Evolutionary conservation across 73 alveolate genomes (phyloP).

Genomic region (Symbiodinium natans): DNA sequence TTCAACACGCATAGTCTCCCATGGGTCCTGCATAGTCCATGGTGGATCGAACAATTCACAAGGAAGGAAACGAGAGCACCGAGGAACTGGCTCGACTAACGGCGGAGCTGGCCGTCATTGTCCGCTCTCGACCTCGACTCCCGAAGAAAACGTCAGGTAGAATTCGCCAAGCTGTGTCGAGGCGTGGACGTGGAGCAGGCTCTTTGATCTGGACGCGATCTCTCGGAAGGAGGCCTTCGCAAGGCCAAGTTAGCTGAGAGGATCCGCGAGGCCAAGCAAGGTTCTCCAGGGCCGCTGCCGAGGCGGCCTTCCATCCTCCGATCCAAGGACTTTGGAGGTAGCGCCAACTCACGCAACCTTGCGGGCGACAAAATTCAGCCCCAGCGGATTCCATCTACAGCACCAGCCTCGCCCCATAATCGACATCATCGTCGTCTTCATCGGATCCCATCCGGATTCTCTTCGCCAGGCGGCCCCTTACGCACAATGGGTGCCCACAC

Average conservation of each 20-base stretch:
- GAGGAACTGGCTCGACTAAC: too few relatives aligned
- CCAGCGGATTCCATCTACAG: not conserved
- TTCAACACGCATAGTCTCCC: constrained; percentile 1
- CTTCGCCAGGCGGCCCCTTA: constrained; percentile 60
- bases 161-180: too few relatives aligned
- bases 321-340: constrained; percentile 27
- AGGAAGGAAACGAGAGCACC: too few relatives aligned
- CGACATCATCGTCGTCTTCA: constrained; percentile 68
- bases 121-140: not conserved
- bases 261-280: not conserved
- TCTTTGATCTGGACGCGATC: constrained; percentile 19
- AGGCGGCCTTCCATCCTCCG: constrained; percentile 49
- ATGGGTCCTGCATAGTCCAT: not conserved
- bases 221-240: constrained; percentile 30
- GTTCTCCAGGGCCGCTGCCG: not conserved
- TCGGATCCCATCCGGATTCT: constrained; percentile 28
- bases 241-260: not conserved
- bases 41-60: too few relatives aligned
- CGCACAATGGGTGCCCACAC: not conserved
- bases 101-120: not conserved
- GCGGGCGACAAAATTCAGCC: too few relatives aligned
- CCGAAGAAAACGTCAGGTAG: too few relatives aligned
- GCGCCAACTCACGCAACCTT: constrained; percentile 66
- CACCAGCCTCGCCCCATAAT: constrained; percentile 30
- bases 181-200: not conserved